Evolutionary conservation across 768 basidiomycete species (phyloP).

Genomic region (Lanmaoa rubissima): DNA sequence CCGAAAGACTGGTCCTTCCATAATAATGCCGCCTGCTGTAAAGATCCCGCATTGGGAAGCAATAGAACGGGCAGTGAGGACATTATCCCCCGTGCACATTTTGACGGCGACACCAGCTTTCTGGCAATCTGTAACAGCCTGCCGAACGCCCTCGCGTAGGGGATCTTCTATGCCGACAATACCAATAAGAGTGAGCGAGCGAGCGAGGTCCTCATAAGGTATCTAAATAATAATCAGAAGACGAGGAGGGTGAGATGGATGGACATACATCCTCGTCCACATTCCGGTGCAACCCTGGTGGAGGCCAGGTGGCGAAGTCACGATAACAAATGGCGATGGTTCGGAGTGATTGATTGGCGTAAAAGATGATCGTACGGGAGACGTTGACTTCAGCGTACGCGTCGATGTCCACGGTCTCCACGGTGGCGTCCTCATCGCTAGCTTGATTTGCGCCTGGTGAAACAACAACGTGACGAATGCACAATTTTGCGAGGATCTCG

Average conservation of each 20-base stretch:
- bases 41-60: constrained; percentile 96
- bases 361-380: constrained; percentile 91
- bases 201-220: constrained; percentile 64
- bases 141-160: constrained; percentile 82
- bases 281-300: constrained; percentile 40
- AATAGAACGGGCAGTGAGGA: constrained; percentile 93
- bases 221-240: constrained; percentile 42
- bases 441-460: constrained; percentile 19
- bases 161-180: constrained; percentile 98
- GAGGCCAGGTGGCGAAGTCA: constrained; percentile 87
- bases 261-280: constrained; percentile 56
- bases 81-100: constrained; percentile 99
- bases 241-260: neutral
- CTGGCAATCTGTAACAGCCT: constrained; percentile 86
- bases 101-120: constrained; percentile 90
- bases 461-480: constrained; percentile 72
- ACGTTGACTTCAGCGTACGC: constrained; percentile 77
- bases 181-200: constrained; percentile 78
- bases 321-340: constrained; percentile 94
- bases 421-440: constrained; percentile 22
- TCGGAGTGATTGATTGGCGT: constrained; percentile 93
- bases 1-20: constrained; percentile 96
- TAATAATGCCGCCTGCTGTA: constrained; percentile 89
- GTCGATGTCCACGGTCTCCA: constrained; percentile 65
- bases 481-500: constrained; percentile 85